Base-by-base conservation (phyloP, 2,329 filamentous ascomycete genomes). In the Nigrospora osmanthi region DNA sequence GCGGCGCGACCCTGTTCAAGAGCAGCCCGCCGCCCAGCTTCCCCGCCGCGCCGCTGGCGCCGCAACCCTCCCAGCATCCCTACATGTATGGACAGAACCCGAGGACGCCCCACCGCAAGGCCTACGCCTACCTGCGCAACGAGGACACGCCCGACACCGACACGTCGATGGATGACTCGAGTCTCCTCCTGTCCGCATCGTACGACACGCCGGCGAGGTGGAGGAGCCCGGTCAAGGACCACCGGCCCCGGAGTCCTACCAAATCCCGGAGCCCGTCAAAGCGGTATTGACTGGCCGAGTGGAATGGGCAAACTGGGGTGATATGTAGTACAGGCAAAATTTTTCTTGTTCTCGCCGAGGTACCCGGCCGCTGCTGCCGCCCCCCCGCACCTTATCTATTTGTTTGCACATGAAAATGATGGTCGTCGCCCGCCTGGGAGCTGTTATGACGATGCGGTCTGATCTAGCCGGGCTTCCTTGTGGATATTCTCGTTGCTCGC, bases 171-270 rank as follows among this genome's bases (percentile, higher is more conserved):
- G 64, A 65, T 6, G 63, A 61, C 44, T 69, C 63, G 46, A 52
- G 63, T 1, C 57, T 76, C 15, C 63, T 70, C 43, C 58, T 64
- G n/a, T 62, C 56, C 2, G 49, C 52, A 33, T 56, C 70, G 4
- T 66, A 68, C 6, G 66, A 65, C 47, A 74, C 71, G 3, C 73
- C 76, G 4, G 70, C 68, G 9, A 56, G 60, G 9, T 65, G 71
- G 43, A 65, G 70, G 42, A 75, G 66, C 52, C 74, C 73, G 0
- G 71, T 62, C 49, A 80, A 79, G 54, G 64, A 60, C 0, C 72
- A 76, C 6, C 63, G 74, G 40, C 49, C 11, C 14, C 35, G 58
- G 35, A 61, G 59, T 41, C 59, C 58, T 16, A 54, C 57, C 4
- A 59, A 59, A 38, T 65, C 65, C 12, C 58, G 66, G 15, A 79